Base-by-base conservation (phyloP, 495 filamentous ascomycete species). In the Achaetomiella virescens region DNA sequence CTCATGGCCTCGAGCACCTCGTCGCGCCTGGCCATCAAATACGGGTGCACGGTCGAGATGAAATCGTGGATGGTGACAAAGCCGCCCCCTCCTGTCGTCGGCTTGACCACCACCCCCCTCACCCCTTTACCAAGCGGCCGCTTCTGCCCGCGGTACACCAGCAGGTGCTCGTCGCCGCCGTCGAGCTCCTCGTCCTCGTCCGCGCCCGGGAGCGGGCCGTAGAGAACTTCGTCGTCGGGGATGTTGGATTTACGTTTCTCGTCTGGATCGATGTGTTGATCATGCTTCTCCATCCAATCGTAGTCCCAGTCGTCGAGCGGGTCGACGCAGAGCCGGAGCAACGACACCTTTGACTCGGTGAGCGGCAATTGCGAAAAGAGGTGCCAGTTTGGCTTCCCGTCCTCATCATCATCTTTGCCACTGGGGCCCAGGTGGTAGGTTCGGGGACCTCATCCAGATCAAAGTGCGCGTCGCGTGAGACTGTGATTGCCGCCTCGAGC, bases 41-140 rank as follows among this genome's bases (percentile, higher is more conserved):
- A 61, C 6, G 62, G 65, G 53, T 65, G 62, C 42, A 65, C 43
- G 27, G 57, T 47, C 41, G 61, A 64, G 22, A 64, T 42, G 38
- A 57, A 61, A 37, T 64, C 62, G 48, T 65, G 61, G 29, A 62
- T 50, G 18, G 61, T 67, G 47, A 65, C 43, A 21, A 65, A 67
- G 20, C 37, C 43, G 14, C 37, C 40, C 44, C 35, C 15, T 18
- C 37, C 40, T n/a, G 55, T 55, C 21, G 36, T 24, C 35, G 61
- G 52, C 45, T 57, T 51, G 20, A 61, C 24, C 17, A 48, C 29
- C 22, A 45, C 42, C 3, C 27, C 42, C 42, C 42, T 14, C 9
- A 12, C 10, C 11, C 42, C 42, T 45, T 56, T 62, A 18, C 59
- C 56, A 15, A 54, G 44, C 36, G 63, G 63, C 55, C 63, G 49